Percentiles rank a stretch among this genome's conserved stretches.
Conservation (phyloP, 2,329 filamentous ascomycete species). For the Leptosphaerulina australis region DNA sequence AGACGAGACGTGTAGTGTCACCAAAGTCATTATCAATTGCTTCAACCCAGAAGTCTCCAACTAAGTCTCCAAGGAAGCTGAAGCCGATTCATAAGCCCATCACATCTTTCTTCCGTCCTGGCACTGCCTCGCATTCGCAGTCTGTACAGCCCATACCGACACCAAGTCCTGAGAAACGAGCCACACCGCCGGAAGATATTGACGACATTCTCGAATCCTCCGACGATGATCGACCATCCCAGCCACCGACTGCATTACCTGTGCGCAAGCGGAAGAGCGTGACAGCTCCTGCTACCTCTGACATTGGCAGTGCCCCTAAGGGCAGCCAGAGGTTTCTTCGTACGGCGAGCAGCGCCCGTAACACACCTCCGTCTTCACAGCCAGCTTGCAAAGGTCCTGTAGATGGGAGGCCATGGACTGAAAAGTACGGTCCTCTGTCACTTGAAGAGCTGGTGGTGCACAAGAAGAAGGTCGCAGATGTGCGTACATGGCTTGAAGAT, state of each 20-base stretch:
- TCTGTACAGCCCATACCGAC: constrained; percentile 47
- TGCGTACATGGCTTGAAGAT: constrained; percentile 79
- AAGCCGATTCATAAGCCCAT: constrained; percentile 52
- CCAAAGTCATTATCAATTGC: constrained; percentile 26
- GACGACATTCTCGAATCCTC: constrained; percentile 49
- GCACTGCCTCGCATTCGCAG: constrained; percentile 50
- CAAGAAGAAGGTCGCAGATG: constrained; percentile 90
- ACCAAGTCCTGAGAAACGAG: constrained; percentile 48
- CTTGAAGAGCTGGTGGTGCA: constrained; percentile 90
- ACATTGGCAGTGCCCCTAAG: constrained; percentile 28
- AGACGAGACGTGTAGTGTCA: constrained; percentile 31
- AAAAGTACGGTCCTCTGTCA: constrained; percentile 76
- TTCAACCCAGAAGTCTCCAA: constrained; percentile 34
- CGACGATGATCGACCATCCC: constrained; percentile 34
- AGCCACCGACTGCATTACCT: constrained; percentile 33
- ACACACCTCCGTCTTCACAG: constrained; percentile 38
- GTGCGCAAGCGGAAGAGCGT: constrained; percentile 39
- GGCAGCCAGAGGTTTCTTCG: constrained; percentile 55
- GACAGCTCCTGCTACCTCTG: constrained; percentile 16
- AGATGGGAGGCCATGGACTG: constrained; percentile 81
- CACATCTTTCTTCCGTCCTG: constrained; percentile 57
- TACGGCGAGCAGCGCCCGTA: constrained; percentile 42
- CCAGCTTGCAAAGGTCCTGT: constrained; percentile 41
- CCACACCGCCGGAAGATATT: constrained; percentile 34
- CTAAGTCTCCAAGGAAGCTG: constrained; percentile 45